These are phyloP conservation scores for Myrmaecium sp. DNA, from an alignment of 2,329 filamentous ascomycete species.

Conservation along the genomic window DNA sequence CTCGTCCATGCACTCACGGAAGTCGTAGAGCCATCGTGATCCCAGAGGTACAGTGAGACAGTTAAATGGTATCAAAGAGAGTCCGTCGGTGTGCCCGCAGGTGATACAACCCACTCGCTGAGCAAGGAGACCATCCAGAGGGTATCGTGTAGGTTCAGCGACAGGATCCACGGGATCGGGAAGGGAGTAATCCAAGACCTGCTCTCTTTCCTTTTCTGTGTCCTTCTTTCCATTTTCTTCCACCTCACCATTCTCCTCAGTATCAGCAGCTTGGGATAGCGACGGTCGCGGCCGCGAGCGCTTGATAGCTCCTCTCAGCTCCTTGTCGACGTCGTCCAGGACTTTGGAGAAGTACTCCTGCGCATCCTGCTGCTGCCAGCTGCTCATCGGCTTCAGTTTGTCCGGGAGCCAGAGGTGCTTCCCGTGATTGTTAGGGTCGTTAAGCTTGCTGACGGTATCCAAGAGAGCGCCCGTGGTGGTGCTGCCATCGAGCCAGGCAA, in stretches of 20 bases:
- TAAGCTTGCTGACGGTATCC: conserved; percentile 52
- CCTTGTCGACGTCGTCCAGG: conserved; percentile 68
- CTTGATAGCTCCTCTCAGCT: conserved; percentile 36
- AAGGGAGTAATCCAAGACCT: conserved; percentile 1
- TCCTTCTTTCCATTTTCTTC: conserved; percentile 5
- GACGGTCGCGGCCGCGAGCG: too few relatives aligned
- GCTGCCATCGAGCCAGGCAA: conserved; percentile 20
- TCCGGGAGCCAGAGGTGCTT: conserved; percentile 65
- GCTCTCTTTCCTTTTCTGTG: conserved; percentile 2
- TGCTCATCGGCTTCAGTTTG: conserved; percentile 79
- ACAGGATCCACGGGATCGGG: conserved; percentile 16
- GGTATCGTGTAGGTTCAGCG: too few relatives aligned
- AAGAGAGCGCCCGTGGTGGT: conserved; percentile 40
- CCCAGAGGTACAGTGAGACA: conserved; percentile 78
- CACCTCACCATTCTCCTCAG: conserved; percentile 1
- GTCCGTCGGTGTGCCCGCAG: conserved; percentile 74
- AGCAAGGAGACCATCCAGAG: conserved; percentile 72
- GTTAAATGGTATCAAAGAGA: conserved; percentile 86
- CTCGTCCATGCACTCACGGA: conserved; percentile 66
- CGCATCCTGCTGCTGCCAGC: conserved; percentile 91
- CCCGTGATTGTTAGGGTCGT: conserved; percentile 53
- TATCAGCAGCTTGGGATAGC: background rate
- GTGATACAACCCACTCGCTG: conserved; percentile 75
- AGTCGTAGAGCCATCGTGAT: conserved; percentile 44
- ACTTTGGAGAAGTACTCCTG: conserved; percentile 94